Base-by-base conservation (phyloP, 2,329 filamentous ascomycete species). In the Pestalotiopsis sp. region DNA sequence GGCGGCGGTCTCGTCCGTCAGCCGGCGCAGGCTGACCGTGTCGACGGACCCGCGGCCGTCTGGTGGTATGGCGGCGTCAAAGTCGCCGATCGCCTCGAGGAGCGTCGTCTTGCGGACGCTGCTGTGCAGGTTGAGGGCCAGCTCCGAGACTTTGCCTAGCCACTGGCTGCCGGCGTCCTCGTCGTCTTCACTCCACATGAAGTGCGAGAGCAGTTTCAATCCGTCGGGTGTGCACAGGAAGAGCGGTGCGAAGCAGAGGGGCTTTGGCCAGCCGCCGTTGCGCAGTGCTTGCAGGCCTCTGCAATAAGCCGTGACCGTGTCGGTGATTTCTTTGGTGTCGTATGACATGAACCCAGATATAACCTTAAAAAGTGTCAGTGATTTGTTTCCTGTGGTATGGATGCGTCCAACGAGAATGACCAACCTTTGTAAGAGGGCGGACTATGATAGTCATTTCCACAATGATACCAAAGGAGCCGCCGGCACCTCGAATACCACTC, bases 361-460 rank as follows among this genome's bases (percentile, higher is more conserved):
- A 0, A 52, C 11, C 45, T 52, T n/a, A 1, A 7, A 4, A 17
- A 12, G 4, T 12, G 39, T 25, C n/a, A 41, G 39, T 5, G 39
- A 2, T 45, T 25, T 20, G 20, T 45, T n/a, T 36, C 61, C 20
- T n/a, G 12, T 45, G 3, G n/a, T 17, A 4, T 11, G 39, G 5
- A 65, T 39, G 59, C 11, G 25, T 4, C 3, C 25, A 11, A 36
- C n/a, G 5, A 45, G 27, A 5, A 11, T 4, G 17, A 12, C 4
- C 13, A 20, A 79, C 77, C 71, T 75, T 73, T 27, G 75, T 74
- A 2, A 78, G 66, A 2, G 77, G 75, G 66, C 83, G 82, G 3
- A 82, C 72, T 68, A 79, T 83, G 68, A 84, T 75, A 2, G 75
- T 79, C 11, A 83, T 38, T 68, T 83, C 80, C 9, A 81, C 77